Evolutionary conservation across 257 asterid genomes (phyloP).

Genomic region (Prunella vulgaris): DNA sequence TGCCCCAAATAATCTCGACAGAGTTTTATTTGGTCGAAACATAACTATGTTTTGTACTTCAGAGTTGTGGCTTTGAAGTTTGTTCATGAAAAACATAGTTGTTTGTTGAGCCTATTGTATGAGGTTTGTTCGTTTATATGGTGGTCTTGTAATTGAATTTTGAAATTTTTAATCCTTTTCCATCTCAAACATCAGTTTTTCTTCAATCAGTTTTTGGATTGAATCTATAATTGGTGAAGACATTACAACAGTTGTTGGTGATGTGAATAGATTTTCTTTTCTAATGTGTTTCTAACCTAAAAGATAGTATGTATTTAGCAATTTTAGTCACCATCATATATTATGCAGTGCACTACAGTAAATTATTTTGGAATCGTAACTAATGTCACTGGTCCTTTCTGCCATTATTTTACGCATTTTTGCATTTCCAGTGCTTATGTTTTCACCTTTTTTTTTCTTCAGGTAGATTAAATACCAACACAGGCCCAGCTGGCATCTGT

Average conservation of each 20-base stretch:
- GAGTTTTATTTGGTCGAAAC: not conserved
- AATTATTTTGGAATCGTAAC: not conserved
- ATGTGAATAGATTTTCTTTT: not conserved
- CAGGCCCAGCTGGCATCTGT: slow-evolving; percentile 8
- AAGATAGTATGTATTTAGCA: not conserved
- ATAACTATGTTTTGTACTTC: not conserved
- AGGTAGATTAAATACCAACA: slow-evolving; percentile 25
- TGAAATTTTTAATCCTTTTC: not conserved
- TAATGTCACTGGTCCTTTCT: not conserved
- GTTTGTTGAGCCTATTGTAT: not conserved
- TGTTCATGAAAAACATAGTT: not conserved
- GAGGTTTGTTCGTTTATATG: not conserved
- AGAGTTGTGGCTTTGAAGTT: not conserved
- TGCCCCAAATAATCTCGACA: not conserved
- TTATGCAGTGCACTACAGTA: not conserved
- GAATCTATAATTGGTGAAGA: not conserved
- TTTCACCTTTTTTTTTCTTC: slow-evolving; percentile 6
- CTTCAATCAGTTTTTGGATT: not conserved
- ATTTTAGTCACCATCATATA: not conserved
- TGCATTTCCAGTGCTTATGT: not conserved
- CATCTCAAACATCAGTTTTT: not conserved
- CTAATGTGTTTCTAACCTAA: too few relatives aligned
- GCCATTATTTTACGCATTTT: not conserved
- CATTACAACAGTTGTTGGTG: not conserved
- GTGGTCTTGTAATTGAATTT: not conserved